phyloP scores from a whole-genome alignment of 176 grass and related monocot genomes.

The Raddia distichophylla region DNA sequence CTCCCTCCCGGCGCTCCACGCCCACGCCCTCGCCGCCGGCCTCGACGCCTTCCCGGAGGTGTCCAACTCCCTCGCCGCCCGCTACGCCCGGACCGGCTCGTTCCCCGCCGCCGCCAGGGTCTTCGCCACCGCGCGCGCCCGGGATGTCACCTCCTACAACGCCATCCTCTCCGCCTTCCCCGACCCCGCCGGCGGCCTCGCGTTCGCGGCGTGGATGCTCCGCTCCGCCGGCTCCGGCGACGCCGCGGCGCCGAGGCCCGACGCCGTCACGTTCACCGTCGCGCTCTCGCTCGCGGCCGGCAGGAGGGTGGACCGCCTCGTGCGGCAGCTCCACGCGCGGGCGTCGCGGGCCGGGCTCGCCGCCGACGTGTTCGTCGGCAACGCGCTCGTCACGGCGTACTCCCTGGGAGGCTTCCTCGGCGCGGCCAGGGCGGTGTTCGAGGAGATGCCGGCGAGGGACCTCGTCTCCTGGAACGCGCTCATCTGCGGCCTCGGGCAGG shows the following conservation, averaged over 20 bases:
- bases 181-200: conserved; percentile 50
- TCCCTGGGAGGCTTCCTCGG: conserved; percentile 38
- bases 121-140: conserved; percentile 42
- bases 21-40: conserved; percentile 49
- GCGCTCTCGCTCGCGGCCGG: conserved; percentile 58
- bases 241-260: conserved; percentile 38
- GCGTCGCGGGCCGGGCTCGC: conserved; percentile 54
- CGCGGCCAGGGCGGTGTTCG: conserved; percentile 60
- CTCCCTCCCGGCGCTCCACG: conserved; percentile 60
- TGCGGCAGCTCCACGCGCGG: conserved; percentile 68
- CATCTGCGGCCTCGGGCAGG: conserved; percentile 64
- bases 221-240: conserved; percentile 14
- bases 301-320: conserved; percentile 27
- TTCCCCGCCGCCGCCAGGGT: conserved; percentile 45
- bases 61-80: conserved; percentile 74
- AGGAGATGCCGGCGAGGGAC: conserved; percentile 67
- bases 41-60: conserved; percentile 54
- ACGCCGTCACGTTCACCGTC: conserved; percentile 66
- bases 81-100: conserved; percentile 61
- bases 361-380: conserved; percentile 60
- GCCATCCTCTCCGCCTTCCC: conserved; percentile 66
- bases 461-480: conserved; percentile 84
- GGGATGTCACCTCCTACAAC: conserved; percentile 77
- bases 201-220: conserved; percentile 62
- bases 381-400: conserved; percentile 78